phyloP scores from a whole-genome alignment of 2,329 filamentous ascomycete genomes.

The Beauveria brongniartii region DNA sequence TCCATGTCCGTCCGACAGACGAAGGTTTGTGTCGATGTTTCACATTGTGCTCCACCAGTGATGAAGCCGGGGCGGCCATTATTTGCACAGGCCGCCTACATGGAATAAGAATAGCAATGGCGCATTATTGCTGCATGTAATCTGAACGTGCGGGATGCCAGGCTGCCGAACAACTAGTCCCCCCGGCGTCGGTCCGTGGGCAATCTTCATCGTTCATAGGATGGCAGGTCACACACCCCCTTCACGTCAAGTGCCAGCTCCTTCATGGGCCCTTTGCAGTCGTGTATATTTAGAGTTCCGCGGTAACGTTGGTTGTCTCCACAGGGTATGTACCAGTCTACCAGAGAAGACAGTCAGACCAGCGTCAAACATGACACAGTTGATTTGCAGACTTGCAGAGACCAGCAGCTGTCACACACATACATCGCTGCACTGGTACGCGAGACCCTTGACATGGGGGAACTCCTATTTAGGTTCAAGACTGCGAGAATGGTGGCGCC shows the following conservation, averaged over 20 bases:
- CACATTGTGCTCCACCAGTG: not conserved
- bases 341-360: too few relatives aligned
- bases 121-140: not conserved
- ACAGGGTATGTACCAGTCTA: not conserved
- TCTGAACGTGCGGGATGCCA: not conserved
- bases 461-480: too few relatives aligned
- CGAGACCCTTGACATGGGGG: not conserved
- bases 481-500: not conserved
- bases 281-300: not conserved
- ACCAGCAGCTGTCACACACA: not conserved
- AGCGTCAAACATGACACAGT: too few relatives aligned
- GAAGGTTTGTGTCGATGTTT: constrained; percentile 3
- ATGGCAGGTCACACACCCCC: not conserved
- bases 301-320: not conserved
- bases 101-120: not conserved
- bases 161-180: not conserved
- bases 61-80: not conserved
- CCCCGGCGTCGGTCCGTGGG: not conserved
- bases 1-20: not conserved
- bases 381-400: too few relatives aligned
- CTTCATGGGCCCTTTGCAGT: too few relatives aligned
- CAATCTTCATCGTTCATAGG: not conserved
- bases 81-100: not conserved
- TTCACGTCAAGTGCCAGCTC: not conserved
- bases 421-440: not conserved